These are phyloP conservation scores for Euphorbia tirucalli DNA, from an alignment of 345 rosid genomes.

Conservation along the genomic window DNA sequence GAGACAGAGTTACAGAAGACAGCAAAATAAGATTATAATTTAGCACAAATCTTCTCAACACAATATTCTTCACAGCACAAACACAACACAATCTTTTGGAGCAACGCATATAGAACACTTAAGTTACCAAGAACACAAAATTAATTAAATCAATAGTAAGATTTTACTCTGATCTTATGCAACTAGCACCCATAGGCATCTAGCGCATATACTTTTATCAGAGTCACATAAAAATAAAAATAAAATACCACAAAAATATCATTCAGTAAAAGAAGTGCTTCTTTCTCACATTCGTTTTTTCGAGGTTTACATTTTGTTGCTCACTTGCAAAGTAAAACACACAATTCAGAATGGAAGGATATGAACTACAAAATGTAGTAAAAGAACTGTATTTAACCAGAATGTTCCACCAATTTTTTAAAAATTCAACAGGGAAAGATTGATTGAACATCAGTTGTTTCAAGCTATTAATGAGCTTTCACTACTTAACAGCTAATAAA, in stretches of 20 bases:
- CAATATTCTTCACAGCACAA: not conserved
- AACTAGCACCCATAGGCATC: not conserved
- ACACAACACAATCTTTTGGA: not conserved
- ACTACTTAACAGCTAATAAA: not conserved
- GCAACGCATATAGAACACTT: not conserved
- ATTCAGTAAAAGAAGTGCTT: not conserved
- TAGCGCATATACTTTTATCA: not conserved
- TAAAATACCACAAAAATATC: not conserved
- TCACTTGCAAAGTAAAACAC: not conserved
- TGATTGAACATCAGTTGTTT: not conserved
- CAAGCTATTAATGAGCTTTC: not conserved
- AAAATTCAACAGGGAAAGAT: not conserved
- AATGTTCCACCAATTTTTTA: not conserved
- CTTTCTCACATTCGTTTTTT: not conserved
- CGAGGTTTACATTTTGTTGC: not conserved
- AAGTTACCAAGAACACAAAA: not conserved
- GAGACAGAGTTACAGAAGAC: not conserved
- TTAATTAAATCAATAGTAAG: not conserved
- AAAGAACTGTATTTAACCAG: not conserved
- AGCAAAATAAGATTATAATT: not conserved
- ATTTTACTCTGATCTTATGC: too few relatives aligned
- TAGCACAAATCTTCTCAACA: not conserved
- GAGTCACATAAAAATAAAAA: too few relatives aligned
- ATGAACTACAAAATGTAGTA: not conserved
- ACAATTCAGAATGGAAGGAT: not conserved